These are phyloP conservation scores for Lecanicillium sp. DNA, from an alignment of 2,329 filamentous ascomycete genomes.

Conservation along the genomic window DNA sequence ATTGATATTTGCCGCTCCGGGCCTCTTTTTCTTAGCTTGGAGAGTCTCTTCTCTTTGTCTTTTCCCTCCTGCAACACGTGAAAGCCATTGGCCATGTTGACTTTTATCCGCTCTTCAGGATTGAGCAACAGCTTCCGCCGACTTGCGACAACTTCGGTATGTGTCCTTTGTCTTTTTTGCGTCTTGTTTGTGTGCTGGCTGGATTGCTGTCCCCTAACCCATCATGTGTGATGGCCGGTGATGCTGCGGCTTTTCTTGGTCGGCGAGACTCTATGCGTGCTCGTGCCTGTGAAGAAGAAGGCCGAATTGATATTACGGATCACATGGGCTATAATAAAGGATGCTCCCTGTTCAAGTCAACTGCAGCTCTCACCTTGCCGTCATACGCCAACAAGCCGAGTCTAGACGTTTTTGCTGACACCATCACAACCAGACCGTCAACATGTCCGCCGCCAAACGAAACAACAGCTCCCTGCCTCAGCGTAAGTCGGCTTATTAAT, in stretches of 20 bases:
- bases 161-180: constrained; percentile 1
- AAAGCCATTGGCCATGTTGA: constrained; percentile 24
- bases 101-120: constrained; percentile 21
- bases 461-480: constrained; percentile 50
- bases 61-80: constrained; percentile 7
- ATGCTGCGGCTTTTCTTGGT: too few species aligned
- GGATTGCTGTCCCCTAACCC: too few species aligned
- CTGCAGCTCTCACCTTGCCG: too few species aligned
- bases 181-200: too few species aligned
- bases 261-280: too few species aligned
- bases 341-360: too few species aligned
- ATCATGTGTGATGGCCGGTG: too few species aligned
- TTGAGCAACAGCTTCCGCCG: constrained; percentile 25
- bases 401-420: constrained; percentile 3
- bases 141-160: constrained; percentile 17
- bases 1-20: too few species aligned
- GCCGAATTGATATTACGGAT: neutral
- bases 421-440: constrained; percentile 16
- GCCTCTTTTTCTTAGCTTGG: neutral
- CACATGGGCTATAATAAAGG: too few species aligned
- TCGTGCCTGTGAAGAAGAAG: too few species aligned
- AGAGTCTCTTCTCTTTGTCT: constrained; percentile 7
- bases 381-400: too few species aligned
- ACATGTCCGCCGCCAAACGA: constrained; percentile 48
- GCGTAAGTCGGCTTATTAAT: constrained; percentile 26